A percentile compares a stretch with the other conserved stretches of the same genome.
phyloP scores from a whole-genome alignment of 257 asterid genomes.

The Leptodermis oblonga region DNA sequence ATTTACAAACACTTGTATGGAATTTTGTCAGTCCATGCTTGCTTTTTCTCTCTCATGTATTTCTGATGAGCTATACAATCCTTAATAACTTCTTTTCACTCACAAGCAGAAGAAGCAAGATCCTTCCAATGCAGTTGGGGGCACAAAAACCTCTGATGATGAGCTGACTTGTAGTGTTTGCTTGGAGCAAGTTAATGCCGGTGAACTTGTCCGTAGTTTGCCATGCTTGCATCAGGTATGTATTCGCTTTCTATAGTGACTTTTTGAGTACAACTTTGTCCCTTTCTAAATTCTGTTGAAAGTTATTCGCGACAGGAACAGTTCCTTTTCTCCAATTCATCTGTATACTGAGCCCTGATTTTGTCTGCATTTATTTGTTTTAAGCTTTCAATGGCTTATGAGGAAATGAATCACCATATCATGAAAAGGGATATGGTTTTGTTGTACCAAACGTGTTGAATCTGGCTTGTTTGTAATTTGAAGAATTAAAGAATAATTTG shows the following conservation, averaged over 20 bases:
- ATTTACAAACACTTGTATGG: neutral
- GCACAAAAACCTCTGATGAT: slow-evolving; percentile 51
- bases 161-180: slow-evolving; percentile 97
- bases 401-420: too few species aligned
- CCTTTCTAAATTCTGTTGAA: neutral
- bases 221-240: slow-evolving; percentile 98
- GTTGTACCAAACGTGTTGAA: too few species aligned
- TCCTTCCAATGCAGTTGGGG: slow-evolving; percentile 36
- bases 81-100: neutral
- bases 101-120: slow-evolving; percentile 70
- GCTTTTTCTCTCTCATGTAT: neutral
- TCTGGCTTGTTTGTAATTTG: too few species aligned
- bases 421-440: too few species aligned
- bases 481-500: neutral
- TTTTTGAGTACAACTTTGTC: too few species aligned
- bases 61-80: neutral
- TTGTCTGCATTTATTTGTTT: neutral
- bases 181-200: slow-evolving; percentile 90
- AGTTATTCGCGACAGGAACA: neutral
- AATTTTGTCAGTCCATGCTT: neutral
- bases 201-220: slow-evolving; percentile 90
- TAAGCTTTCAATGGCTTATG: too few species aligned
- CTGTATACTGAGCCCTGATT: neutral
- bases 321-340: neutral
- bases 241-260: neutral